phyloP scores from a whole-genome alignment of 305 asterid genomes.

The Salvia sclarea region DNA sequence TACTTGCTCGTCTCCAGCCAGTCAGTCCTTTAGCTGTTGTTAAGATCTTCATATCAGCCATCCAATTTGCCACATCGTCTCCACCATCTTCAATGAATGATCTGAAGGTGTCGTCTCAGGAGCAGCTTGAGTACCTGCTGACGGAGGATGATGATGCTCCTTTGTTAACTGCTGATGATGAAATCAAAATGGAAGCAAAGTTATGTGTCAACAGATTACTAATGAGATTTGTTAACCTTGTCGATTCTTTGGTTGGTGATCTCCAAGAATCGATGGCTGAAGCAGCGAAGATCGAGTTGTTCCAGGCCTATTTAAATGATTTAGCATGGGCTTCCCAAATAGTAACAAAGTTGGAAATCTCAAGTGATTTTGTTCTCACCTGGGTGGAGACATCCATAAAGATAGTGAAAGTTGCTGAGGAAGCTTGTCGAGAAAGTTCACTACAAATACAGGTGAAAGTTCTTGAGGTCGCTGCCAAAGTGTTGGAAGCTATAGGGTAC shows the following conservation, averaged over 20 bases:
- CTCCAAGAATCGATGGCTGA: conserved; percentile 43
- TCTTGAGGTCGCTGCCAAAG: conserved; percentile 65
- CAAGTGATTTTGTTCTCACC: conserved; percentile 51
- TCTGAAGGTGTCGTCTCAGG: conserved; percentile 79
- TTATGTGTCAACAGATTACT: conserved; percentile 45
- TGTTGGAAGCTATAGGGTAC: conserved; percentile 64
- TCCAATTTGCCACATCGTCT: conserved; percentile 75
- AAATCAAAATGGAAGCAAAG: conserved; percentile 54
- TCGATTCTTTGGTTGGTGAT: conserved; percentile 49
- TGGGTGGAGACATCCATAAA: conserved; percentile 67
- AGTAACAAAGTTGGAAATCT: conserved; percentile 57
- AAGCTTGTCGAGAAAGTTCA: conserved; percentile 34
- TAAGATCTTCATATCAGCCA: conserved; percentile 62
- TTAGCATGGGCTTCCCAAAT: conserved; percentile 76
- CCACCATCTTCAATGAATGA: conserved; percentile 53
- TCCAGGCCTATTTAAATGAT: conserved; percentile 49
- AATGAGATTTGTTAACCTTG: conserved; percentile 45
- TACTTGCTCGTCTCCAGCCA: conserved; percentile 85
- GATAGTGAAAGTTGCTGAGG: conserved; percentile 47
- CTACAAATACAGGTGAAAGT: conserved; percentile 50
- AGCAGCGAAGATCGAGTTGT: conserved; percentile 38
- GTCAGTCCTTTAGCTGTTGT: conserved; percentile 49
- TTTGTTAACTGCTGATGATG: conserved; percentile 54
- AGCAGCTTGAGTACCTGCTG: conserved; percentile 84
- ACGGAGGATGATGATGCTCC: conserved; percentile 95